Conservation (phyloP, 1,284 basidiomycete genomes). For the Trametes polyzona region DNA sequence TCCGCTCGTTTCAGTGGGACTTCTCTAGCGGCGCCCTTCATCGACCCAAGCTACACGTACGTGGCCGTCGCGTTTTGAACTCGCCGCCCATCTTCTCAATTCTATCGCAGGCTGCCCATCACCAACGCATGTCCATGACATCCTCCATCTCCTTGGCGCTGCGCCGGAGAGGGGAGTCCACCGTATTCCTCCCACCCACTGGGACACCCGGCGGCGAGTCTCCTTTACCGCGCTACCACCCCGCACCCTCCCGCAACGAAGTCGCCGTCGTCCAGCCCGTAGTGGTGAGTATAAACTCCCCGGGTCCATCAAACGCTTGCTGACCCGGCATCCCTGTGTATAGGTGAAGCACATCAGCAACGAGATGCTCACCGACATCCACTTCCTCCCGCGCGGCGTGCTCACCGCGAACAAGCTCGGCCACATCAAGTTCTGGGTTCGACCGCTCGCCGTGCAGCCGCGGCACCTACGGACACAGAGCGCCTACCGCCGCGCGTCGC, state of each 20-base stretch:
- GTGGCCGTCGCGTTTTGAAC: not conserved
- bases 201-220: slow-evolving; percentile 37
- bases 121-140: slow-evolving; percentile 74
- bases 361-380: slow-evolving; percentile 71
- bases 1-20: slow-evolving; percentile 72
- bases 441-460: slow-evolving; percentile 60
- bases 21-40: slow-evolving; percentile 82
- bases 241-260: slow-evolving; percentile 87
- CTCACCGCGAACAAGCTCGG: slow-evolving; percentile 77
- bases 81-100: not conserved
- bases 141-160: slow-evolving; percentile 73
- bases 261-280: slow-evolving; percentile 92
- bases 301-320: not conserved
- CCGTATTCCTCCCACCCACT: slow-evolving; percentile 54
- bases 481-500: slow-evolving; percentile 22
- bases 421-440: slow-evolving; percentile 81
- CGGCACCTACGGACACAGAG: slow-evolving; percentile 31
- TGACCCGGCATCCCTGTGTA: slow-evolving; percentile 30
- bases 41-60: slow-evolving; percentile 66
- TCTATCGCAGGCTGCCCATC: slow-evolving; percentile 50
- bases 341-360: slow-evolving; percentile 81
- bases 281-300: slow-evolving; percentile 56
- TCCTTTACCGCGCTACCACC: slow-evolving; percentile 68
- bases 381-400: slow-evolving; percentile 77
- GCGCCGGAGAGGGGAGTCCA: slow-evolving; percentile 56